Percentiles rank a stretch among this genome's conserved stretches.
Evolutionary conservation across 1,284 basidiomycete genomes (phyloP).

Genomic region (Cutaneotrichosporon daszewskae): DNA sequence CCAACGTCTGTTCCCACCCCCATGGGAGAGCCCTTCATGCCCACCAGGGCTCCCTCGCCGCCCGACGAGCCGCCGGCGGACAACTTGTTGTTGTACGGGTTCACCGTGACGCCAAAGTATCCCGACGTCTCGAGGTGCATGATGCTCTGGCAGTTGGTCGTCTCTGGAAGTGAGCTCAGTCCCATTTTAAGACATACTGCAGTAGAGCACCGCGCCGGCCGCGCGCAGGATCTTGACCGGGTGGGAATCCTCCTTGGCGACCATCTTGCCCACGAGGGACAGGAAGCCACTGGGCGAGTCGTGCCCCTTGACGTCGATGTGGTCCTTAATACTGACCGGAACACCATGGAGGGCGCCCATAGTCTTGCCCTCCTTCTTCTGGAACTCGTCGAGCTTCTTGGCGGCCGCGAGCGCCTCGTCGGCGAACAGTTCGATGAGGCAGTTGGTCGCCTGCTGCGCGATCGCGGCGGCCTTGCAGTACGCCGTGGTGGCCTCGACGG

Average conservation of each 20-base stretch:
- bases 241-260: constrained; percentile 10
- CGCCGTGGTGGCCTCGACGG: constrained; percentile 29
- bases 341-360: constrained; percentile 61
- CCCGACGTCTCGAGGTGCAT: constrained; percentile 29
- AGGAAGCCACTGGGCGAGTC: constrained; percentile 23
- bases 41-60: constrained; percentile 48
- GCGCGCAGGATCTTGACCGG: constrained; percentile 19
- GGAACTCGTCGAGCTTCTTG: constrained; percentile 56
- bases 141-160: constrained; percentile 22
- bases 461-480: constrained; percentile 24
- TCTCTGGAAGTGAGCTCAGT: constrained; percentile 7
- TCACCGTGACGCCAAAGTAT: constrained; percentile 40
- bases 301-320: constrained; percentile 45
- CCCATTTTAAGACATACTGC: constrained; percentile 11
- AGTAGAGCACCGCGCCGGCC: constrained; percentile 25
- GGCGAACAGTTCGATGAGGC: constrained; percentile 63
- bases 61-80: constrained; percentile 46
- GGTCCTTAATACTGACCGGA: constrained; percentile 57
- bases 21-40: constrained; percentile 27
- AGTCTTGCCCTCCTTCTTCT: constrained; percentile 49
- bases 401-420: constrained; percentile 59
- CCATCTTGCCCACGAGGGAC: constrained; percentile 13
- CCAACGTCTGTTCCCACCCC: constrained; percentile 48
- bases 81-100: constrained; percentile 44
- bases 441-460: constrained; percentile 53